Conservation (phyloP, 176 grass and related monocot species). For the Poa pratensis region DNA sequence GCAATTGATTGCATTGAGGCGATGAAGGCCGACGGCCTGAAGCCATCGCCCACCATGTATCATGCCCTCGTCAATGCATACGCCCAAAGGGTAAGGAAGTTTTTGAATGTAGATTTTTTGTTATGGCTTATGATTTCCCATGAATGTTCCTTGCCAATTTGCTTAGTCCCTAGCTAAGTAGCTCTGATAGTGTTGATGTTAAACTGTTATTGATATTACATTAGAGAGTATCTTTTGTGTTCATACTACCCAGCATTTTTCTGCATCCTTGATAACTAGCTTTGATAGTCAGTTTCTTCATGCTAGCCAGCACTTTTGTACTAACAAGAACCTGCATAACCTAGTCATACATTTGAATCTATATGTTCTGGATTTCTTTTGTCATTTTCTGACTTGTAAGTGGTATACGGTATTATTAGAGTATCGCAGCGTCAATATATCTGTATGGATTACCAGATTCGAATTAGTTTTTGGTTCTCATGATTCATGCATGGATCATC, state of each 20-base stretch:
- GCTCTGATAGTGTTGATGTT: background rate
- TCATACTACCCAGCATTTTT: background rate
- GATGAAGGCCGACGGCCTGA: slow-evolving; percentile 84
- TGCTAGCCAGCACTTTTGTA: background rate
- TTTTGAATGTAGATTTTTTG: background rate
- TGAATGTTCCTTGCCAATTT: background rate
- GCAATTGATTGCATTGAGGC: slow-evolving; percentile 87
- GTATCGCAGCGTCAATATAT: background rate
- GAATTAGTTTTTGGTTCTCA: slow-evolving; percentile 24
- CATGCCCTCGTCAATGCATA: slow-evolving; percentile 97
- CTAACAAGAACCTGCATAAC: slow-evolving; percentile 3
- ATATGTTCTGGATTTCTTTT: background rate
- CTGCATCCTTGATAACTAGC: background rate
- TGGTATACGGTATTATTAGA: background rate
- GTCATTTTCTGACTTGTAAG: slow-evolving; percentile 7
- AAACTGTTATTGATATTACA: background rate
- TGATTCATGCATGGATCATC: slow-evolving; percentile 29
- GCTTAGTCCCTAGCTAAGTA: slow-evolving; percentile 1
- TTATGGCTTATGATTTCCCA: background rate
- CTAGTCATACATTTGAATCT: background rate
- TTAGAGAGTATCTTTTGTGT: background rate
- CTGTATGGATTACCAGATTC: background rate
- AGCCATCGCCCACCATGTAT: slow-evolving; percentile 83
- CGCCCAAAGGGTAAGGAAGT: slow-evolving; percentile 70
- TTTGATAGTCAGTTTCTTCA: slow-evolving; percentile 6